phyloP scores from a whole-genome alignment of 352 stramenopile species.

The Thalassiosira exigua region DNA sequence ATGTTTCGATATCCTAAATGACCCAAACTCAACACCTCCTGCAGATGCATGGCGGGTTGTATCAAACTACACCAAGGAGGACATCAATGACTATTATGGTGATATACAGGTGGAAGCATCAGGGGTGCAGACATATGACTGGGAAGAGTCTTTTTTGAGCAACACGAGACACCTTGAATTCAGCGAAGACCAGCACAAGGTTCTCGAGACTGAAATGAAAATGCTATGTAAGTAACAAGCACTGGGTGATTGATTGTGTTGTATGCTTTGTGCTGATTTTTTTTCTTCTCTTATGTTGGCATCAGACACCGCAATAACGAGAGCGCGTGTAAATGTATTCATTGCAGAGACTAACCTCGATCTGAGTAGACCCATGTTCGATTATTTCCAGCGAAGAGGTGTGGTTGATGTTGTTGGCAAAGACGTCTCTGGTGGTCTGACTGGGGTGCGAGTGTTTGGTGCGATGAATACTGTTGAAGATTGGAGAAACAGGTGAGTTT shows the following conservation, averaged over 20 bases:
- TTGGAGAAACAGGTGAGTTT: too few relatives aligned
- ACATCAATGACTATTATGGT: constrained; percentile 50
- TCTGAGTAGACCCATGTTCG: constrained; percentile 55
- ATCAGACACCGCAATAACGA: too few relatives aligned
- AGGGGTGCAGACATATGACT: constrained; percentile 58
- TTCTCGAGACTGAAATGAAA: constrained; percentile 69
- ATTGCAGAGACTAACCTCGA: constrained; percentile 59
- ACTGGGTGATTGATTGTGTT: background rate
- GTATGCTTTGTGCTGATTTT: too few relatives aligned
- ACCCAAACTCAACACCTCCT: too few relatives aligned
- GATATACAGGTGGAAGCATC: constrained; percentile 28
- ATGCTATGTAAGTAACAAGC: constrained; percentile 62
- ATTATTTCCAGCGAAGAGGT: constrained; percentile 51
- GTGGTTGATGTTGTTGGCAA: constrained; percentile 57
- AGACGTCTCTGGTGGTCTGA: constrained; percentile 42
- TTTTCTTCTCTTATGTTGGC: too few relatives aligned
- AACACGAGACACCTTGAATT: constrained; percentile 57
- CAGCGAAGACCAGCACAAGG: constrained; percentile 51
- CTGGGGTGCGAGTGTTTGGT: constrained; percentile 53
- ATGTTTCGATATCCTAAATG: too few relatives aligned
- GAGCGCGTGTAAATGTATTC: constrained; percentile 65
- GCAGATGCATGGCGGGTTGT: constrained; percentile 51
- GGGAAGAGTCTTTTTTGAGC: constrained; percentile 37
- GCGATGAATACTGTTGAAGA: constrained; percentile 50
- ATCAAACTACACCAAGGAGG: constrained; percentile 47